Evolutionary conservation across 2,329 filamentous ascomycete genomes (phyloP).

Genomic region (Cytospora paraplurivora): DNA sequence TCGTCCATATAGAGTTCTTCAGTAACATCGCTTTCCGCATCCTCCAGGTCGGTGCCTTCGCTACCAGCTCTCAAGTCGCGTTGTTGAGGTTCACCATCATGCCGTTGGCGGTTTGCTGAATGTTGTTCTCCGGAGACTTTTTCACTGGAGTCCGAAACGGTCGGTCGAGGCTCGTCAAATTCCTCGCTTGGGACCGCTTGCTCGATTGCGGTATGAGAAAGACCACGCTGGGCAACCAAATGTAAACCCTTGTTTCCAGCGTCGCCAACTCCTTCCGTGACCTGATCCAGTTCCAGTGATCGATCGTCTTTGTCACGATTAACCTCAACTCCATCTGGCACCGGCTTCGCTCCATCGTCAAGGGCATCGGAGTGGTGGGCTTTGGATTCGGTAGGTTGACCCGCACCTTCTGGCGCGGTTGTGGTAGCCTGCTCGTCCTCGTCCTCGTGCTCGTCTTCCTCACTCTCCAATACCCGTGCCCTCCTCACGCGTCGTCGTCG

Average conservation of each 20-base stretch:
- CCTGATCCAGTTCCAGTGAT: not conserved
- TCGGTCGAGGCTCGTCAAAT: not conserved
- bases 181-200: not conserved
- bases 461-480: slow-evolving; percentile 9
- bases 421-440: not conserved
- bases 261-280: not conserved
- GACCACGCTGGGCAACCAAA: not conserved
- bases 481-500: slow-evolving; percentile 6
- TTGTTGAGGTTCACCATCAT: not conserved
- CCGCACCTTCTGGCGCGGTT: not conserved
- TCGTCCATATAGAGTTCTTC: slow-evolving; percentile 38
- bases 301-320: slow-evolving; percentile 13
- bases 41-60: slow-evolving; percentile 24
- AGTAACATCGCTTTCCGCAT: slow-evolving; percentile 34
- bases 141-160: not conserved
- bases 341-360: slow-evolving; percentile 4
- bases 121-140: not conserved
- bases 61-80: not conserved
- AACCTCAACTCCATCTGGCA: slow-evolving; percentile 25
- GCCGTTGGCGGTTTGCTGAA: not conserved
- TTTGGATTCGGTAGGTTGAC: slow-evolving; percentile 1
- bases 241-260: no score
- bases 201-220: not conserved
- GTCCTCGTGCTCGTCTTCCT: slow-evolving; percentile 12
- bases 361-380: no score